Evolutionary conservation across 805 yeast genomes (phyloP).

Genomic region (Suhomyces canberraensis): DNA sequence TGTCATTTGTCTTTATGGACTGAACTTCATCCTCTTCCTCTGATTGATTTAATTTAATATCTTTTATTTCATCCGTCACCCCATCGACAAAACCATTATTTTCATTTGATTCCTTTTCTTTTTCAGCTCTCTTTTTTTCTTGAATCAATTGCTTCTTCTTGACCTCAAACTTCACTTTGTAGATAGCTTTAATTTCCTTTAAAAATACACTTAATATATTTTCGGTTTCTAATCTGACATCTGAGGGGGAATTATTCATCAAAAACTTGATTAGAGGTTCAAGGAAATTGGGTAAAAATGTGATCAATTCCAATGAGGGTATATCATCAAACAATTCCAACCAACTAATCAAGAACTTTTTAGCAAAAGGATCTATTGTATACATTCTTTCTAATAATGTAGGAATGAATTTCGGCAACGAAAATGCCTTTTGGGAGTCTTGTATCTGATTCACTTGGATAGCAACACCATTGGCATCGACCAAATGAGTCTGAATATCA

Average conservation of each 20-base stretch:
- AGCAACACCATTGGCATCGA: slow-evolving; percentile 58
- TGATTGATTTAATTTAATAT: slow-evolving; percentile 5
- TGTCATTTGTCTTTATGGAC: slow-evolving; percentile 26
- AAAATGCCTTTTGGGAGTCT: slow-evolving; percentile 66
- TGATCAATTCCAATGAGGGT: slow-evolving; percentile 83
- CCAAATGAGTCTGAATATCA: slow-evolving; percentile 37
- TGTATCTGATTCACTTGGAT: slow-evolving; percentile 59
- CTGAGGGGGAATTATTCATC: slow-evolving; percentile 74
- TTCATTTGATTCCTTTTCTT: not conserved
- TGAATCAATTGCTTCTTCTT: slow-evolving; percentile 24
- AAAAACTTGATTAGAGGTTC: slow-evolving; percentile 79
- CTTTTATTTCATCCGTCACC: not conserved
- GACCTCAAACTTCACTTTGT: slow-evolving; percentile 59
- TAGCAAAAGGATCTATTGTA: slow-evolving; percentile 87
- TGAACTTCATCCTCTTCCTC: slow-evolving; percentile 12
- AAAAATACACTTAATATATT: slow-evolving; percentile 70
- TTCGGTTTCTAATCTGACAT: slow-evolving; percentile 82
- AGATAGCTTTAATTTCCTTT: slow-evolving; percentile 75
- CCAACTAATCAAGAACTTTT: slow-evolving; percentile 93
- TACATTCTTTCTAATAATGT: slow-evolving; percentile 87
- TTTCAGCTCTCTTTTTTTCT: slow-evolving; percentile 10
- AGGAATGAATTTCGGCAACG: slow-evolving; percentile 84
- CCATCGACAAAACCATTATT: not conserved
- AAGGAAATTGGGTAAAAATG: slow-evolving; percentile 84
- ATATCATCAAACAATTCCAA: slow-evolving; percentile 85